These are phyloP conservation scores for Hyphopichia fennica DNA, from an alignment of 1,139 yeast genomes.

Conservation along the genomic window DNA sequence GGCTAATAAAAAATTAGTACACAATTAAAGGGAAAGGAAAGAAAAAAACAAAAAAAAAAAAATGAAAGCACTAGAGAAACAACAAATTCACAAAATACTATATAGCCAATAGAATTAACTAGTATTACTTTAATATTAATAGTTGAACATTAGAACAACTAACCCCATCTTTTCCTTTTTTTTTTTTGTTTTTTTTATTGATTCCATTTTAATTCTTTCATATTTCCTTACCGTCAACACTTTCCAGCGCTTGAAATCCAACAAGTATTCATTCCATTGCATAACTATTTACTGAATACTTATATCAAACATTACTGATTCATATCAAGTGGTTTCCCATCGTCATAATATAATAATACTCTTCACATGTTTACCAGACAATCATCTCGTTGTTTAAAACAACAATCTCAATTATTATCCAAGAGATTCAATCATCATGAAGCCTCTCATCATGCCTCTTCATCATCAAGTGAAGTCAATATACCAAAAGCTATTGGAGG, in stretches of 20 bases:
- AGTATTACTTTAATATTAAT: background rate
- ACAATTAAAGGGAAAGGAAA: background rate
- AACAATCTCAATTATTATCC: background rate
- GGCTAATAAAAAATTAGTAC: background rate
- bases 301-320: too few relatives aligned
- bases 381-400: slow-evolving; percentile 2
- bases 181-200: too few relatives aligned
- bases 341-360: background rate
- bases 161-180: background rate
- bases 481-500: slow-evolving; percentile 43
- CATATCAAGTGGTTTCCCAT: background rate
- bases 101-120: background rate
- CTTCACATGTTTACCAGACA: slow-evolving; percentile 3
- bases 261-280: background rate
- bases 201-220: too few relatives aligned
- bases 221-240: background rate
- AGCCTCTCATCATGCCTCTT: slow-evolving; percentile 7
- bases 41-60: too few relatives aligned
- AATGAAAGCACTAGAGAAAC: background rate
- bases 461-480: slow-evolving; percentile 29
- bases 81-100: background rate
- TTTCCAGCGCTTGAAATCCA: background rate
- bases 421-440: slow-evolving; percentile 4
- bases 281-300: too few relatives aligned
- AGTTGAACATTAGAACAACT: too few relatives aligned